Evolutionary conservation across 2,329 filamentous ascomycete species (phyloP).

Genomic region (Emmonsia crescens): DNA sequence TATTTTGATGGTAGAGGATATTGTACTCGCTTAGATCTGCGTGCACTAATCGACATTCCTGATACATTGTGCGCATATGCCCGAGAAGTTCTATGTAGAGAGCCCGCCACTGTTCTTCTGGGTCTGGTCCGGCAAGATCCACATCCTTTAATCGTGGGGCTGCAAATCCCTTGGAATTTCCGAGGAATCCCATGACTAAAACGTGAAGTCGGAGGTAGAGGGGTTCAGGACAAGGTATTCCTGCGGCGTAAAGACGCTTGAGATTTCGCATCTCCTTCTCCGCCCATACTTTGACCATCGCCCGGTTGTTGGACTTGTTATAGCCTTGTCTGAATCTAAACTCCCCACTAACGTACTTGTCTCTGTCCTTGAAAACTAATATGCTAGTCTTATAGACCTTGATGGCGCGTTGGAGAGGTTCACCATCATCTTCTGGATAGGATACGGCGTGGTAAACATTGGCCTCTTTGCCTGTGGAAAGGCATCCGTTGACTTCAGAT

Average conservation of each 20-base stretch:
- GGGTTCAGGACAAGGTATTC: conserved; percentile 84
- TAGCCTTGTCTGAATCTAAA: conserved; percentile 83
- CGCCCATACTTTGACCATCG: conserved; percentile 98
- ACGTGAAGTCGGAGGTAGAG: conserved; percentile 87
- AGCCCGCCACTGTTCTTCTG: conserved; percentile 60
- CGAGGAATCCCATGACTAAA: conserved; percentile 87
- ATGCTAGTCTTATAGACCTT: conserved; percentile 99
- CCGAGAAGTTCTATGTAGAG: conserved; percentile 76
- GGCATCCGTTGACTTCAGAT: conserved; percentile 83
- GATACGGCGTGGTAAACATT: conserved; percentile 91
- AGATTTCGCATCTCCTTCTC: conserved; percentile 97
- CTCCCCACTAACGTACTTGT: conserved; percentile 91
- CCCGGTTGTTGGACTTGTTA: conserved; percentile 87
- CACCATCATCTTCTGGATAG: conserved; percentile 40
- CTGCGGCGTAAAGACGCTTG: conserved; percentile 68
- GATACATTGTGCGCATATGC: conserved; percentile 88
- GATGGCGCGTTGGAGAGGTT: conserved; percentile 67
- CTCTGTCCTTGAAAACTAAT: conserved; percentile 92
- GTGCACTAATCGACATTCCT: conserved; percentile 82
- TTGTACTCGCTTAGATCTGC: conserved; percentile 98
- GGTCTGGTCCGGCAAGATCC: conserved; percentile 56
- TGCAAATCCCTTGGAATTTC: conserved; percentile 74
- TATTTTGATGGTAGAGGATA: conserved; percentile 72
- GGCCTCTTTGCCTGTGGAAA: conserved; percentile 95
- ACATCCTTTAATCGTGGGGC: conserved; percentile 84